Evolutionary conservation across 345 rosid genomes (phyloP).

Genomic region (Arabidopsis arenosa): DNA sequence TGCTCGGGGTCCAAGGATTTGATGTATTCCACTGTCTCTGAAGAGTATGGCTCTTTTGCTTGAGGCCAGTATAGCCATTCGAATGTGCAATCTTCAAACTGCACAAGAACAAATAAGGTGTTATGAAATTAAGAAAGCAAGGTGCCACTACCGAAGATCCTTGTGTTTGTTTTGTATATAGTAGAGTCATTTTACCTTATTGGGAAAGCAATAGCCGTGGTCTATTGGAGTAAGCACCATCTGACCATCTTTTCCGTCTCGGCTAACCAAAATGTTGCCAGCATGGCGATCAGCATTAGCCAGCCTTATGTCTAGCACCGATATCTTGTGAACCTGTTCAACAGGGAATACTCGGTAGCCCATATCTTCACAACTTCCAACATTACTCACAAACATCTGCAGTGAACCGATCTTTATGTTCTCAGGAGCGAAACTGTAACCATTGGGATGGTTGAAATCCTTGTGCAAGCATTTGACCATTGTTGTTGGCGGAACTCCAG

Average conservation of each 20-base stretch:
- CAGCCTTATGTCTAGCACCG: constrained; percentile 87
- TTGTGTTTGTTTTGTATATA: not conserved
- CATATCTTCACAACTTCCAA: constrained; percentile 91
- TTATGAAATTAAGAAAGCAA: not conserved
- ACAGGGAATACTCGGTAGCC: constrained; percentile 75
- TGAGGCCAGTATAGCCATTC: constrained; percentile 98
- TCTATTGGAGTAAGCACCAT: constrained; percentile 78
- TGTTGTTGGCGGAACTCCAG: constrained; percentile 86
- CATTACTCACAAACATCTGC: constrained; percentile 76
- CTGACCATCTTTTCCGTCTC: constrained; percentile 50
- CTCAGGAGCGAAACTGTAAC: constrained; percentile 50
- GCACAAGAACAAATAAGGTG: constrained; percentile 22
- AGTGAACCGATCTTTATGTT: constrained; percentile 77
- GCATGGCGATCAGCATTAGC: constrained; percentile 96
- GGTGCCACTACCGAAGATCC: not conserved
- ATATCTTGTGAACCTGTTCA: constrained; percentile 85
- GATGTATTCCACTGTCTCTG: constrained; percentile 63
- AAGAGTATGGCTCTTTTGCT: constrained; percentile 69
- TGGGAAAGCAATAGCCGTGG: constrained; percentile 91
- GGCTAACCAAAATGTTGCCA: constrained; percentile 82
- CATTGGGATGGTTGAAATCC: constrained; percentile 71
- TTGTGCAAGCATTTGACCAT: constrained; percentile 83
- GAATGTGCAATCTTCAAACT: constrained; percentile 95
- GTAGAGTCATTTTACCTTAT: constrained; percentile 50
- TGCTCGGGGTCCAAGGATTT: constrained; percentile 61